Conservation (phyloP, 139 green algal genomes). For the Penium margaritaceum region DNA sequence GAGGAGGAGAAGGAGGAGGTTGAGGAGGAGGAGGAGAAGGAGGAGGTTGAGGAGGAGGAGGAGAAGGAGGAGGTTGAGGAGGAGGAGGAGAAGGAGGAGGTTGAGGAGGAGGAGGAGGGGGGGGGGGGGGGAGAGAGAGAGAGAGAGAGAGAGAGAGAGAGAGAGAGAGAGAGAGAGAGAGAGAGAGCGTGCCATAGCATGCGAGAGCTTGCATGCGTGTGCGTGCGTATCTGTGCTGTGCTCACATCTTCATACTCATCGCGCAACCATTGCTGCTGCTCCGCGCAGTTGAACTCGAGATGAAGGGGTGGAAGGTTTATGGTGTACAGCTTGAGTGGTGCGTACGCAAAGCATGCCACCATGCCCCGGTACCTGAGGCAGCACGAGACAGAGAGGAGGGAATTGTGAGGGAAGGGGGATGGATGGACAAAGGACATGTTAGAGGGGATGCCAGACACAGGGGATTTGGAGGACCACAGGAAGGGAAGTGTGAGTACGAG, state of each 20-base stretch:
- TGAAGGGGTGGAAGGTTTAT: slow-evolving; percentile 17
- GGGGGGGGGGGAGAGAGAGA: not conserved
- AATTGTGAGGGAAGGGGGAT: not conserved
- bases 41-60: too few species aligned
- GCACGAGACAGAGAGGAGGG: not conserved
- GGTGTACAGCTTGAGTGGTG: slow-evolving; percentile 16
- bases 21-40: too few species aligned
- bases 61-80: too few species aligned
- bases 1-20: too few species aligned
- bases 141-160: slow-evolving; percentile 11
- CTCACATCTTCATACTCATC: slow-evolving; percentile 18
- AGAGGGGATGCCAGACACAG: too few species aligned
- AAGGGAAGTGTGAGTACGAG: too few species aligned
- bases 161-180: not conserved
- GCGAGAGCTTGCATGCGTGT: slow-evolving; percentile 6
- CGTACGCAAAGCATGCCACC: slow-evolving; percentile 38
- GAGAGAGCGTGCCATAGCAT: not conserved
- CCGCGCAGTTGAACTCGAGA: slow-evolving; percentile 24
- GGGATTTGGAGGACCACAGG: too few species aligned
- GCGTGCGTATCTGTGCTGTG: not conserved
- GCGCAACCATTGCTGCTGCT: slow-evolving; percentile 13
- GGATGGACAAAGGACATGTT: too few species aligned
- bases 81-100: not conserved
- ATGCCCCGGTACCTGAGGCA: slow-evolving; percentile 18
- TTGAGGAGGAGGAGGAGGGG: too few species aligned